Percentiles rank a stretch among this genome's conserved stretches.
Evolutionary conservation across 2,329 filamentous ascomycete genomes (phyloP).

Genomic region (Aspergillus caelatus): DNA sequence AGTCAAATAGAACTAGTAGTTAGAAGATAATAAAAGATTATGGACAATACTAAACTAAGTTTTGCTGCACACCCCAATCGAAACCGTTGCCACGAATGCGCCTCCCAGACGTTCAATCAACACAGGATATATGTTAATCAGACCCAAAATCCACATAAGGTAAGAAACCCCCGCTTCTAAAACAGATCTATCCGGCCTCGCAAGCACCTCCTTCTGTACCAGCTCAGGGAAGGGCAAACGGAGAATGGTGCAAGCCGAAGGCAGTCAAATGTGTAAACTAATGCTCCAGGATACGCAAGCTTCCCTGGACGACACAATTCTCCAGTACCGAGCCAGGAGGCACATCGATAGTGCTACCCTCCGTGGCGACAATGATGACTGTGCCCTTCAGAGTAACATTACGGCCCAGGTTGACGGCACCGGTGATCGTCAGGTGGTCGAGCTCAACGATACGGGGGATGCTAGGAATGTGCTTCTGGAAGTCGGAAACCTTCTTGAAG

Average conservation of each 20-base stretch:
- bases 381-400: constrained; percentile 95
- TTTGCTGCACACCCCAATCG: constrained; percentile 10
- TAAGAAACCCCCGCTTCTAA: constrained; percentile 12
- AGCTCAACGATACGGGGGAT: constrained; percentile 55
- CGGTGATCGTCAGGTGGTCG: constrained; percentile 90
- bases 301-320: constrained; percentile 98
- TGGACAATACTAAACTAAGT: constrained; percentile 9
- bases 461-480: constrained; percentile 55
- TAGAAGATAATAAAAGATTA: neutral
- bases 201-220: constrained; percentile 10
- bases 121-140: constrained; percentile 6
- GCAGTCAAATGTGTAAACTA: constrained; percentile 39
- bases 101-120: constrained; percentile 12
- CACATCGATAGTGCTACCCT: constrained; percentile 97
- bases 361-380: constrained; percentile 97
- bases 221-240: constrained; percentile 11
- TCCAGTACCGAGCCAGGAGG: constrained; percentile 95
- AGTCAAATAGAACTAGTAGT: neutral
- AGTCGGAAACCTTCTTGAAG: constrained; percentile 98
- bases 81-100: constrained; percentile 5
- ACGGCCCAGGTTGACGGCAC: constrained; percentile 93
- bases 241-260: constrained; percentile 8
- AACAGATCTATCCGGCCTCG: constrained; percentile 20
- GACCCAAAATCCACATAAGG: constrained; percentile 14
- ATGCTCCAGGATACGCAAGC: constrained; percentile 74